Base-by-base conservation (phyloP, 179 eudicot genomes). In the Dionaea muscipula region DNA sequence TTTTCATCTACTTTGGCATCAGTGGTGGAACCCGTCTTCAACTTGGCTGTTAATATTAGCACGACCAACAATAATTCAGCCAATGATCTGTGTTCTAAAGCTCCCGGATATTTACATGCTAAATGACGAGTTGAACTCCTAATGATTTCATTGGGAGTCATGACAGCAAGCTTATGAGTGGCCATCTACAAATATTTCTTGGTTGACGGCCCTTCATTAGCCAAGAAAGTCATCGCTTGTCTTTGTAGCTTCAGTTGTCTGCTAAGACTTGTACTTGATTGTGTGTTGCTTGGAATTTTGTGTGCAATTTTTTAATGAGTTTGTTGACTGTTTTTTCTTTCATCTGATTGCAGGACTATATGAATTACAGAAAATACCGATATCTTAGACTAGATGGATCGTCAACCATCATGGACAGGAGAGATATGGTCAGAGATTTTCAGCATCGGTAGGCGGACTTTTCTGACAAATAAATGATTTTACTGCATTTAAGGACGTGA, bases 361-460 rank as follows among this genome's bases (percentile, higher is more conserved):
- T 90, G 97, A 84, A 90, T 72, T 90, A 90, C 51, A 78, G 95
- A 51, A 90, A 90, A 71, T 90, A 86, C 62, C 75, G 72, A 68
- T 90, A 90, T 67, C 77, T 90, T 51, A 69, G 97, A 74, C 88
- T 90, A 45, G 97, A 90, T 71, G 97, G 97, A 53, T 90, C 97
- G n/a, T 90, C 97, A 50, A 90, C 95, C 57, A 84, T 90, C 68
- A 82, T 82, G 90, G 97, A 90, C 60, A 90, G 97, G 4, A 81
- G 95, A 28, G 97, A 90, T 77, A 90, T 90, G 97, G 97, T 90
- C 64, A 81, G 76, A 71, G 97, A 90, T 67, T 90, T 90, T 70
- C 97, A 90, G 63, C 83, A 69, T 51, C 74, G 97, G 97, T 84
- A 70, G 12, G 76, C n/a, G 46, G 45, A 38, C 43, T 5, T 11